These are phyloP conservation scores for Coemansia sp. DNA, from an alignment of 192 early-diverging fungal species.

Conservation along the genomic window DNA sequence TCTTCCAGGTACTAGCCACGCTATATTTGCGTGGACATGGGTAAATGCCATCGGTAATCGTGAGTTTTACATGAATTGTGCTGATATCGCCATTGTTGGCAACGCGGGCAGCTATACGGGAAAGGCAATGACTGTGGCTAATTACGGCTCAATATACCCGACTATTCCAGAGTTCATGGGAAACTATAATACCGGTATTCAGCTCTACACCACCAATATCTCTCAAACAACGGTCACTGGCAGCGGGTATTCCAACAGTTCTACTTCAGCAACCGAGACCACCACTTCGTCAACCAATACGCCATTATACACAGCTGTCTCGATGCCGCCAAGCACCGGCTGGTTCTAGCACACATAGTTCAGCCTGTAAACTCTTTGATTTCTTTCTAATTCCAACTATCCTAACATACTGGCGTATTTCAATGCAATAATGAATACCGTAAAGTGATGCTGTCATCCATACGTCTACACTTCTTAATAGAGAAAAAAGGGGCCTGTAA, in stretches of 20 bases:
- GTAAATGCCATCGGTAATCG: slow-evolving; percentile 66
- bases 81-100: slow-evolving; percentile 52
- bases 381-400: neutral
- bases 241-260: neutral
- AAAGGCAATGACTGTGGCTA: slow-evolving; percentile 51
- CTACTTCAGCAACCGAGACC: neutral
- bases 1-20: slow-evolving; percentile 35
- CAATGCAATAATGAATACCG: too few relatives aligned
- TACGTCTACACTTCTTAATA: neutral
- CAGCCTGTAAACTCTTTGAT: neutral
- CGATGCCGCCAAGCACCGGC: neutral
- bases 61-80: slow-evolving; percentile 71
- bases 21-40: slow-evolving; percentile 65
- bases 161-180: slow-evolving; percentile 53
- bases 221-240: slow-evolving; percentile 12
- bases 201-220: slow-evolving; percentile 16
- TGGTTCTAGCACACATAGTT: neutral
- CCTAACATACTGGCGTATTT: neutral
- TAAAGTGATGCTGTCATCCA: neutral
- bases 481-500: neutral
- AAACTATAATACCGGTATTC: slow-evolving; percentile 29
- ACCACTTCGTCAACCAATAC: neutral
- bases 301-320: neutral
- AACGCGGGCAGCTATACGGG: slow-evolving; percentile 32
- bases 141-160: slow-evolving; percentile 56